Conservation (phyloP, 805 yeast species). For the Osmozyma mogii region DNA sequence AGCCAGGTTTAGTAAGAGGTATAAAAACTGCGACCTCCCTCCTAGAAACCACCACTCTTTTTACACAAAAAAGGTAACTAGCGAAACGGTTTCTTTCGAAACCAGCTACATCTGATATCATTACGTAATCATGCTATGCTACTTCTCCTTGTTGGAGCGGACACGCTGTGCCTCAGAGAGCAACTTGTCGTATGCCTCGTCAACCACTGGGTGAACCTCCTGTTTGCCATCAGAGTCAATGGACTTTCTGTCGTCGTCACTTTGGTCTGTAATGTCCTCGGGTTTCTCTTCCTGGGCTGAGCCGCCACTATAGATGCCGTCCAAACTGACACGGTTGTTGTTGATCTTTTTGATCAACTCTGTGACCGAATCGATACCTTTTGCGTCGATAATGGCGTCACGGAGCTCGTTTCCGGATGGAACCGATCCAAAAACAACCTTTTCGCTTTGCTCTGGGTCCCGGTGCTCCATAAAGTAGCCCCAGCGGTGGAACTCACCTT, state of each 20-base stretch:
- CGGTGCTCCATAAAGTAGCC: slow-evolving; percentile 73
- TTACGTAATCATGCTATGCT: too few relatives aligned
- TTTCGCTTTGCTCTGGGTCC: slow-evolving; percentile 15
- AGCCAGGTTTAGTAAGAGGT: too few relatives aligned
- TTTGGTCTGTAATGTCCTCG: slow-evolving; percentile 8
- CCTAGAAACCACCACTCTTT: too few relatives aligned
- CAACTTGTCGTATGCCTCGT: slow-evolving; percentile 65
- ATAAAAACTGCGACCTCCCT: too few relatives aligned
- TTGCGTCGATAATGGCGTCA: slow-evolving; percentile 62
- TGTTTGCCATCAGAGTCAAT: slow-evolving; percentile 2
- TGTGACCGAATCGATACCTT: slow-evolving; percentile 63
- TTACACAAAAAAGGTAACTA: too few relatives aligned
- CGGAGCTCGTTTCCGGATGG: slow-evolving; percentile 51
- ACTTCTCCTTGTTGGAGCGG: slow-evolving; percentile 38
- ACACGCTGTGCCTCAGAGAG: slow-evolving; percentile 61
- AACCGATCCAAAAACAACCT: slow-evolving; percentile 27
- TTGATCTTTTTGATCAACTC: slow-evolving; percentile 62
- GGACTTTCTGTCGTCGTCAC: slow-evolving; percentile 1
- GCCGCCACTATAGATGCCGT: slow-evolving; percentile 40
- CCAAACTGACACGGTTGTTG: slow-evolving; percentile 43
- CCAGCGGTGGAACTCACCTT: slow-evolving; percentile 86
- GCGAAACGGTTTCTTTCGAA: too few relatives aligned
- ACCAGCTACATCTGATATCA: too few relatives aligned
- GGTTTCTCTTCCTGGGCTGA: too few relatives aligned
- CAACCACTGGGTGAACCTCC: slow-evolving; percentile 41